Base-by-base conservation (phyloP, 2,329 filamentous ascomycete genomes). In the Periconia sp. region DNA sequence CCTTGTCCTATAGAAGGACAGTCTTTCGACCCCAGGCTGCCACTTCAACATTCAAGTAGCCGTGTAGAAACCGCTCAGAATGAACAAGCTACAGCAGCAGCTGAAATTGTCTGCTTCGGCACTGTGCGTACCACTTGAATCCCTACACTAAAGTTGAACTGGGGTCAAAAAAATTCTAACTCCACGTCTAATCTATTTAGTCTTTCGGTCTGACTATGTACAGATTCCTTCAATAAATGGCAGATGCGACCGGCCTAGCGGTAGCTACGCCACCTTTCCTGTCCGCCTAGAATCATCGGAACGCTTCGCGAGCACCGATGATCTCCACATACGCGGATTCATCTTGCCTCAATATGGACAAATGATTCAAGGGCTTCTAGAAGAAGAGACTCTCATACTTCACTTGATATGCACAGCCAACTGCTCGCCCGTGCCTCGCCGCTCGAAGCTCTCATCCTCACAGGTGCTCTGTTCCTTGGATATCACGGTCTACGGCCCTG, bases 91-190 rank as follows among this genome's bases (percentile, higher is more conserved):
- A 5, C 19, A 10, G 4, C 10, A 16, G 36, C 12, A 5, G 13
- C 13, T n/a, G 43, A 53, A 17, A 15, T 47, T n/a, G 47, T 56
- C 15, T 56, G 53, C 32, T 54, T 52, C 40, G 54, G 54, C 28
- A 47, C 54, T 40, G 56, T 59, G 34, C 42, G 48, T 43, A 22
- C 30, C n/a, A n/a, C n/a, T n/a, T n/a, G n/a, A n/a, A n/a, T n/a
- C n/a, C n/a, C n/a, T n/a, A n/a, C n/a, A n/a, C n/a, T n/a, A n/a
- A n/a, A n/a, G n/a, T n/a, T n/a, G n/a, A n/a, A 12, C 8, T 7
- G 8, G 23, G 7, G 8, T 25, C 12, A 12, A 8, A 8, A 12
- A 12, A 12, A 7, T 25, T 25, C 12, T 12, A 8, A 7, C 8
- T 7, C 23, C 23, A 25, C 23, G 23, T 25, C 23, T n/a, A n/a